phyloP scores from a whole-genome alignment of 139 green algal species.

The Chara braunii region DNA sequence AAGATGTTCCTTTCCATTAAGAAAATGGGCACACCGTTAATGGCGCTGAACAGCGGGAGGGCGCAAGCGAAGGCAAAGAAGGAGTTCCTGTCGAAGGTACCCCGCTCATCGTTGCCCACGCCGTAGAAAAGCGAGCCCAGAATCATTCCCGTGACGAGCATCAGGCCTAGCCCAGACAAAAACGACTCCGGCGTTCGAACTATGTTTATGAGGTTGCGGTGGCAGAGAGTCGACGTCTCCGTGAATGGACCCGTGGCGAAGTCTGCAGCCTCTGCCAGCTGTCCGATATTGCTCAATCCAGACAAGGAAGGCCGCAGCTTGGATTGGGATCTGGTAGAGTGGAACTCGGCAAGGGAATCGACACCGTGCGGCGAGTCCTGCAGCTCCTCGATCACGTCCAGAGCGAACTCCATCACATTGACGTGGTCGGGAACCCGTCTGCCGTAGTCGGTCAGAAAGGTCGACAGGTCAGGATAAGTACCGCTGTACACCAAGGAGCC shows the following conservation, averaged over 20 bases:
- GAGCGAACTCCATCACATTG: slow-evolving; percentile 38
- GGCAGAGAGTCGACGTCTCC: slow-evolving; percentile 22
- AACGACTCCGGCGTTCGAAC: slow-evolving; percentile 33
- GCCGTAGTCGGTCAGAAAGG: slow-evolving; percentile 21
- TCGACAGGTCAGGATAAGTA: slow-evolving; percentile 8
- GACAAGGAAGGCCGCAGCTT: no score
- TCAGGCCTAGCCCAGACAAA: slow-evolving; percentile 29
- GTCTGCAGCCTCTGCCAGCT: slow-evolving; percentile 6
- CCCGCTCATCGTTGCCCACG: neutral
- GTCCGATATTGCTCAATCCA: no score
- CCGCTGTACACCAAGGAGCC: slow-evolving; percentile 27
- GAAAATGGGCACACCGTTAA: slow-evolving; percentile 41
- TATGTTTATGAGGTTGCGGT: slow-evolving; percentile 21
- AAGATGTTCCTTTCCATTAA: slow-evolving; percentile 40
- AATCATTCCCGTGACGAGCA: slow-evolving; percentile 27
- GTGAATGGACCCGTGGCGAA: slow-evolving; percentile 1
- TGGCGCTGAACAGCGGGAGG: slow-evolving; percentile 41
- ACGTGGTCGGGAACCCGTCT: slow-evolving; percentile 28
- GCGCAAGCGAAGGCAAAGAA: slow-evolving; percentile 34
- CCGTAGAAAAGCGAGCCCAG: slow-evolving; percentile 23
- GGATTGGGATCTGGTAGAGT: no score
- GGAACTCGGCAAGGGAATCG: slow-evolving; percentile 8
- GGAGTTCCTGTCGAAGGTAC: slow-evolving; percentile 3
- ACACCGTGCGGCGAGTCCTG: slow-evolving; percentile 18
- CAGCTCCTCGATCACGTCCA: slow-evolving; percentile 33